Percentiles rank a stretch among this genome's conserved stretches.
These are phyloP conservation scores for Aspergillus fischeri DNA, from an alignment of 2,329 filamentous ascomycete species.

Conservation along the genomic window DNA sequence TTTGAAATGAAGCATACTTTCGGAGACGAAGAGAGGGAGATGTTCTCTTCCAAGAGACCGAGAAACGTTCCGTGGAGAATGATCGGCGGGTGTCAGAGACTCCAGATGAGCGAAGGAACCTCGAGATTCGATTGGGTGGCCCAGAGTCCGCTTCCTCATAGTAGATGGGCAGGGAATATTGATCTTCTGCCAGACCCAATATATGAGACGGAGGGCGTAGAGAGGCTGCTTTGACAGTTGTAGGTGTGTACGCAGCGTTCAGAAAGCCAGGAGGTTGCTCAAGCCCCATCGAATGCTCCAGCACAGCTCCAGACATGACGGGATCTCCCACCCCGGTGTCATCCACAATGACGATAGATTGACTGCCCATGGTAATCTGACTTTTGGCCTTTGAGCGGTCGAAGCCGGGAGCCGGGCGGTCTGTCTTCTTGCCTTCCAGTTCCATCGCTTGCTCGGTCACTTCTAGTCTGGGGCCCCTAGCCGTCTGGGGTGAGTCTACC, in stretches of 20 bases:
- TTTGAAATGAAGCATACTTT: slow-evolving; percentile 45
- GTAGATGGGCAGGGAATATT: slow-evolving; percentile 26
- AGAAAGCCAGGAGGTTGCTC: slow-evolving; percentile 15
- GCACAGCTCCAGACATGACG: slow-evolving; percentile 38
- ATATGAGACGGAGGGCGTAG: slow-evolving; percentile 17
- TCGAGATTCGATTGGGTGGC: slow-evolving; percentile 8
- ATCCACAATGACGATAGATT: slow-evolving; percentile 86
- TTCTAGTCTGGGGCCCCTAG: slow-evolving; percentile 6
- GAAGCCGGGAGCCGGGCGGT: neutral
- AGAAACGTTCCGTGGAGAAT: slow-evolving; percentile 23
- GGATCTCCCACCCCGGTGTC: slow-evolving; percentile 46
- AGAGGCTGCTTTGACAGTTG: slow-evolving; percentile 14
- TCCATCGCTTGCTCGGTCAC: neutral
- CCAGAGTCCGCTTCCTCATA: slow-evolving; percentile 21
- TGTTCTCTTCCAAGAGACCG: slow-evolving; percentile 20
- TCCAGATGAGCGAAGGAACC: slow-evolving; percentile 14
- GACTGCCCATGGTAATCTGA: slow-evolving; percentile 72
- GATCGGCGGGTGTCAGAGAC: slow-evolving; percentile 22
- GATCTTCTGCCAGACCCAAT: slow-evolving; percentile 21
- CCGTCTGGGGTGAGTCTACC: slow-evolving; percentile 2
- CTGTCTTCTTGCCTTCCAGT: neutral
- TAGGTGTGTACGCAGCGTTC: slow-evolving; percentile 7
- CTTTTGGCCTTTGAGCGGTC: slow-evolving; percentile 40
- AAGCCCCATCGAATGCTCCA: slow-evolving; percentile 7
- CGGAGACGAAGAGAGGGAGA: slow-evolving; percentile 36